Conservation (phyloP, 2,329 filamentous ascomycete genomes). For the Aaosphaeria arxii region DNA sequence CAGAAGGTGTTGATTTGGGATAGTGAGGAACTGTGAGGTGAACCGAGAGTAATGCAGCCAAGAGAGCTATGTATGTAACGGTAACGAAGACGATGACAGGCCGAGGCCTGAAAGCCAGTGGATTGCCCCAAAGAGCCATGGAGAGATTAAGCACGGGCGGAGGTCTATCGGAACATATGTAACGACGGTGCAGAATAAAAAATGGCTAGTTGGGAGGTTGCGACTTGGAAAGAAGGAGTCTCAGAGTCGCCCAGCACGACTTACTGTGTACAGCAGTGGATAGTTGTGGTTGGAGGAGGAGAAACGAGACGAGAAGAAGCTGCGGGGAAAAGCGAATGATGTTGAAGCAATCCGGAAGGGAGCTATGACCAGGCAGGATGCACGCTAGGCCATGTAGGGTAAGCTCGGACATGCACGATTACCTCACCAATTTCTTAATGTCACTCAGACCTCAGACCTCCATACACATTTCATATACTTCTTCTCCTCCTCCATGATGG, state of each 20-base stretch:
- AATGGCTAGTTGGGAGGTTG: too few relatives aligned
- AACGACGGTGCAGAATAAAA: background rate
- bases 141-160: slow-evolving; percentile 1
- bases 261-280: too few relatives aligned
- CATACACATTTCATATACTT: too few relatives aligned
- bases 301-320: slow-evolving; percentile 4
- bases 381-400: too few relatives aligned
- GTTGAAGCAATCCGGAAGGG: background rate
- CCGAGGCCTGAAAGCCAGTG: slow-evolving; percentile 72
- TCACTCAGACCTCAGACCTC: too few relatives aligned
- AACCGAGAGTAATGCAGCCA: slow-evolving; percentile 68
- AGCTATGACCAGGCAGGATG: slow-evolving; percentile 1
- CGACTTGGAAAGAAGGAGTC: too few relatives aligned
- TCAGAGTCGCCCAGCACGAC: too few relatives aligned
- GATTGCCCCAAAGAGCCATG: slow-evolving; percentile 38
- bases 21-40: slow-evolving; percentile 73
- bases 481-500: too few relatives aligned
- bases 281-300: slow-evolving; percentile 7
- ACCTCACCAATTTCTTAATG: too few relatives aligned
- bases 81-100: slow-evolving; percentile 80
- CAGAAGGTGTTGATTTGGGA: slow-evolving; percentile 55
- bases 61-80: slow-evolving; percentile 72
- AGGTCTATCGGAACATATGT: background rate
- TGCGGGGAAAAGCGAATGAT: slow-evolving; percentile 11
- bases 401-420: too few relatives aligned